Base-by-base conservation (phyloP, 2,329 filamentous ascomycete species). In the Diaporthe aspalathi region DNA sequence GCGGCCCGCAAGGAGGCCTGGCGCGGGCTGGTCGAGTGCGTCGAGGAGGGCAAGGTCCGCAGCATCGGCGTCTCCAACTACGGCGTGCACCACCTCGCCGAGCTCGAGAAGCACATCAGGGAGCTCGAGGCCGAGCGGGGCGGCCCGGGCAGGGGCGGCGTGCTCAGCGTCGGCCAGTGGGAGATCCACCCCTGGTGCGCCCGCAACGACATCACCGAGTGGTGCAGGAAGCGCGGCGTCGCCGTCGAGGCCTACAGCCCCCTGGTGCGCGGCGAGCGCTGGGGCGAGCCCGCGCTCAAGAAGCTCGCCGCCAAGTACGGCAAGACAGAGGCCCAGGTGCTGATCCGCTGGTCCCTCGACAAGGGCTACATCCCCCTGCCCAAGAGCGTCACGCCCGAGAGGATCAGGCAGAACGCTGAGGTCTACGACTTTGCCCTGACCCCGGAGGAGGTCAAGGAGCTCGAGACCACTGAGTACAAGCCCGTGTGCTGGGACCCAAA, bases 131-230 rank as follows among this genome's bases (percentile, higher is more conserved):
- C 79, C 22, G 88, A 89, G 79, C 86, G 88, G 53, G 86, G 90
- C 56, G 89, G 89, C 1, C 82, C 84, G 70, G 91, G 90, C 12
- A 91, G 89, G 75, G 90, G 89, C 54, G 93, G 93, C 29, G 84
- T 93, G 50, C 87, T 97, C 77, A 92, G 91, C 73, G 92, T 97
- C 47, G 94, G 94, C 50, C 95, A 97, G 82, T 94, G 92, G 81
- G 95, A 98, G 82, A 83, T 98, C 14, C 95, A 98, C 81, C 95
- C 95, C 0, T 98, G 94, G 94, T 89, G 94, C 52, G 86, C 90
- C 11, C 87, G 94, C n/a, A 83, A 86, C 27, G 94, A 97, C 77
- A 94, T 98, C 73, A 90, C 91, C 11, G 84, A 88, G 57, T 98
- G 94, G 94, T 93, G 92, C 76, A 80, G 85, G 74, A 85, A 91